Conservation (phyloP, 1,284 basidiomycete species). For the Rhodotorula sp. region DNA sequence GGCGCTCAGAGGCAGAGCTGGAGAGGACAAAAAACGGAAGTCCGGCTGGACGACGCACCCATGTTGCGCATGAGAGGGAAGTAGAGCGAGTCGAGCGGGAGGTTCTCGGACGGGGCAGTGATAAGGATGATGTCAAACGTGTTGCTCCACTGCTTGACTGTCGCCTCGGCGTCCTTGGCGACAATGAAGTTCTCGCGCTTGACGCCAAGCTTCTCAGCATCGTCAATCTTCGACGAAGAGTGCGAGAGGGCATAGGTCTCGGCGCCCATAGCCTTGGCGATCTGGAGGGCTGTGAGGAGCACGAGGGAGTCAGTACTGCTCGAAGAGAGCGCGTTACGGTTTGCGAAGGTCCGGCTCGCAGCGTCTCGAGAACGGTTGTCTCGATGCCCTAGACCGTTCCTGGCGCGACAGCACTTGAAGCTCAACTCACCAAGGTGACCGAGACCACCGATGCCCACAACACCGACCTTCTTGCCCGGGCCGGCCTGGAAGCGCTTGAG, state of each 20-base stretch:
- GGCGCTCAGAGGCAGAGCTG: background rate
- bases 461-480: slow-evolving; percentile 51
- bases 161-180: slow-evolving; percentile 30
- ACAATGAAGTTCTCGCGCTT: slow-evolving; percentile 39
- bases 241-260: slow-evolving; percentile 54
- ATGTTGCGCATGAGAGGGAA: slow-evolving; percentile 52
- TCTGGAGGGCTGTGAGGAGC: slow-evolving; percentile 14
- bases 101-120: slow-evolving; percentile 40
- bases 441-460: slow-evolving; percentile 52
- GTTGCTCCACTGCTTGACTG: slow-evolving; percentile 32
- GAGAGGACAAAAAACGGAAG: background rate
- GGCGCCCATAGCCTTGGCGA: slow-evolving; percentile 50
- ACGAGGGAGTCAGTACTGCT: background rate
- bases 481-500: slow-evolving; percentile 55
- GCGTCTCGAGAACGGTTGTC: too few relatives aligned
- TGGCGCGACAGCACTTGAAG: background rate
- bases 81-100: slow-evolving; percentile 50
- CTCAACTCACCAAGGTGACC: slow-evolving; percentile 48
- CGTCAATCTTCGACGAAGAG: slow-evolving; percentile 51
- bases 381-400: too few relatives aligned
- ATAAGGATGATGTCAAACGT: slow-evolving; percentile 28
- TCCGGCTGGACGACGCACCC: background rate
- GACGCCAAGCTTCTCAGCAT: slow-evolving; percentile 54
- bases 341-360: too few relatives aligned
- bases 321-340: background rate